phyloP scores from a whole-genome alignment of 106 monocot genomes.

The Dactylorhiza incarnata region DNA sequence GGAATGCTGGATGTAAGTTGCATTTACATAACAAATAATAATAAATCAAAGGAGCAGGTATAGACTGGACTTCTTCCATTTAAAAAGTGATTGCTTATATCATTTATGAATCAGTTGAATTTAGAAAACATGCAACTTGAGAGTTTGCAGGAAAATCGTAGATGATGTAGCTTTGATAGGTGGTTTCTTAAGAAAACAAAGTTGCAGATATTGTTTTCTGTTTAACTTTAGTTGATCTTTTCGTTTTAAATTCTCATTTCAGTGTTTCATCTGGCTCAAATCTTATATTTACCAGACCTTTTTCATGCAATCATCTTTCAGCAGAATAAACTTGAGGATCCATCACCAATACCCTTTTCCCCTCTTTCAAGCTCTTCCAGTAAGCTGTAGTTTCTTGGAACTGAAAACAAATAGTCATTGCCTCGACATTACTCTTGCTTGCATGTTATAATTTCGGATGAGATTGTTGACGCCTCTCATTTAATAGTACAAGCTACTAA shows the following conservation, averaged over 20 bases:
- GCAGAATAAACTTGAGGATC: not conserved
- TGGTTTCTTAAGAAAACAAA: not conserved
- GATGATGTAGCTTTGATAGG: no score
- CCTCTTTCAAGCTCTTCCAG: constrained; percentile 92
- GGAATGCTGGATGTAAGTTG: not conserved
- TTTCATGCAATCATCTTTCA: not conserved
- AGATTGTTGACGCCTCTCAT: not conserved
- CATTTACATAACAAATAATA: not conserved
- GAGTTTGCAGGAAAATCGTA: no score
- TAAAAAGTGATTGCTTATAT: no score
- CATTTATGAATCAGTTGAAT: no score
- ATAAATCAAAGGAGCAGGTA: no score
- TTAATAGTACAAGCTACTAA: not conserved
- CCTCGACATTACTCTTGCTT: not conserved
- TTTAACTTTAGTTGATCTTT: not conserved
- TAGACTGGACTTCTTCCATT: no score
- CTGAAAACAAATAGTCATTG: constrained; percentile 22
- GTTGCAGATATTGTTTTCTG: not conserved
- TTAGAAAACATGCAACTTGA: no score
- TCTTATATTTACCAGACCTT: not conserved
- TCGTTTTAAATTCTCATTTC: not conserved
- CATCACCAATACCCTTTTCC: constrained; percentile 78
- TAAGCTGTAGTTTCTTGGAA: constrained; percentile 83
- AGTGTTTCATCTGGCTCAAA: not conserved
- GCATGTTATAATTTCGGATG: not conserved